Conservation (phyloP, 2,329 filamentous ascomycete genomes). For the Fusarium verticillioides region DNA sequence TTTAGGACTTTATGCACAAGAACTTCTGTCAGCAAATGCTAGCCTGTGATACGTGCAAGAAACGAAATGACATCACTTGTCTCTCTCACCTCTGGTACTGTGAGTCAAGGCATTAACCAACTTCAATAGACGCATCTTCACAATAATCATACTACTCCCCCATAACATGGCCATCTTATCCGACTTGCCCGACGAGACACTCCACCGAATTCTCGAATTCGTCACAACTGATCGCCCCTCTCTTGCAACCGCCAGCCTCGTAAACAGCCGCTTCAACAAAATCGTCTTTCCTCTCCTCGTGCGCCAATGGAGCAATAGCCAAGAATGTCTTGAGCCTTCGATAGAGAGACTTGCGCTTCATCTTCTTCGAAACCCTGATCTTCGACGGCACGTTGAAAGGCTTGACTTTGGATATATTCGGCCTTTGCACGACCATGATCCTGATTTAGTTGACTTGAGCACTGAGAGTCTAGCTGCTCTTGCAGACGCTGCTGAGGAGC, state of each 20-base stretch:
- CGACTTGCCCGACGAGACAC: neutral
- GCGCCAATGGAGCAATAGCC: neutral
- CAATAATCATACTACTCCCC: fast-evolving
- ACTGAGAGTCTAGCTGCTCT: neutral
- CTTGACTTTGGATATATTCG: neutral
- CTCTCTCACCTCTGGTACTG: no score
- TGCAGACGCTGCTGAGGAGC: neutral
- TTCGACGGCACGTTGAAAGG: neutral
- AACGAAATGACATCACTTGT: neutral
- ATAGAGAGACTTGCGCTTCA: neutral
- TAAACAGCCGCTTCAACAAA: neutral
- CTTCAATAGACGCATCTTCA: no score
- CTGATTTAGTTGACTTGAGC: neutral
- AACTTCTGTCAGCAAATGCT: neutral
- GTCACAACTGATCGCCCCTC: fast-evolving
- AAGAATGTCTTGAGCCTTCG: neutral
- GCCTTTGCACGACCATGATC: neutral
- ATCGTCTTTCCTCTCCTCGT: neutral
- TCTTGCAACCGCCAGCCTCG: neutral
- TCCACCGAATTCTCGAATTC: neutral
- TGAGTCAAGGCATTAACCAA: neutral
- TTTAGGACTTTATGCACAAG: neutral
- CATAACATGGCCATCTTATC: neutral
- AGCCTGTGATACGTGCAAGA: fast-evolving
- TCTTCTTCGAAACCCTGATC: neutral